Evolutionary conservation across 2,329 filamentous ascomycete species (phyloP).

Genomic region (Sclerotinia minor): DNA sequence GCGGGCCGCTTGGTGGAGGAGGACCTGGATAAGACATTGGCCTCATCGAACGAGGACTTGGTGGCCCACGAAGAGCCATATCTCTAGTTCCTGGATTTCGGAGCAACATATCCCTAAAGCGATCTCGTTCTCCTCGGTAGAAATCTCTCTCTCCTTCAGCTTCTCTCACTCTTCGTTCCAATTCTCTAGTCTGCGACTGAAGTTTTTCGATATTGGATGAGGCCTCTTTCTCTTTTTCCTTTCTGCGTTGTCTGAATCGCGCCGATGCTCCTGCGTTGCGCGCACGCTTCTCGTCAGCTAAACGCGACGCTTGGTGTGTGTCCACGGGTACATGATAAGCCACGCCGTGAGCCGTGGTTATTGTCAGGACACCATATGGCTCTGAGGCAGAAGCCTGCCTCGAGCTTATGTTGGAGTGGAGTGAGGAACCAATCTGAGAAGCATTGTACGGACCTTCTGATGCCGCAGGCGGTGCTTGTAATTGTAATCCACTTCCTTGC

Average conservation of each 20-base stretch:
- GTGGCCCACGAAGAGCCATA: conserved; percentile 52
- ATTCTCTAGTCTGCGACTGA: conserved; percentile 69
- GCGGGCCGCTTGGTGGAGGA: conserved; percentile 30
- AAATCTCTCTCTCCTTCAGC: conserved; percentile 66
- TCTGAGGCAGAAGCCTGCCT: conserved; percentile 41
- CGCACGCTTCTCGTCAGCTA: conserved; percentile 81
- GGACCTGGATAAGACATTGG: conserved; percentile 33
- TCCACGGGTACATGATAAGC: conserved; percentile 68
- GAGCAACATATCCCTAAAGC: conserved; percentile 65
- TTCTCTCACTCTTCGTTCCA: conserved; percentile 55
- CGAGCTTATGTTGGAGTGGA: conserved; percentile 38
- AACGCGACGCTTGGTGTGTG: conserved; percentile 76
- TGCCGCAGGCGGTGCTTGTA: conserved; percentile 36
- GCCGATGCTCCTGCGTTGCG: conserved; percentile 85
- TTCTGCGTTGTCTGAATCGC: conserved; percentile 76
- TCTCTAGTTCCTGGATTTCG: conserved; percentile 59
- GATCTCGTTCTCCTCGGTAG: conserved; percentile 71
- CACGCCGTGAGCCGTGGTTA: conserved; percentile 51
- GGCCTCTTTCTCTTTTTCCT: conserved; percentile 77
- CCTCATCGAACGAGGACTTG: conserved; percentile 48
- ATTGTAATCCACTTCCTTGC: conserved; percentile 40
- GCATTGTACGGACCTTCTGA: conserved; percentile 43
- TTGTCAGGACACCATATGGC: conserved; percentile 41
- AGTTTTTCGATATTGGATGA: conserved; percentile 67
- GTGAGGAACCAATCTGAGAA: conserved; percentile 37